Percentiles rank a stretch among this genome's conserved stretches.
Evolutionary conservation across 371 early-diverging fungal genomes (phyloP).

Genomic region (Actinomortierella wolfii): DNA sequence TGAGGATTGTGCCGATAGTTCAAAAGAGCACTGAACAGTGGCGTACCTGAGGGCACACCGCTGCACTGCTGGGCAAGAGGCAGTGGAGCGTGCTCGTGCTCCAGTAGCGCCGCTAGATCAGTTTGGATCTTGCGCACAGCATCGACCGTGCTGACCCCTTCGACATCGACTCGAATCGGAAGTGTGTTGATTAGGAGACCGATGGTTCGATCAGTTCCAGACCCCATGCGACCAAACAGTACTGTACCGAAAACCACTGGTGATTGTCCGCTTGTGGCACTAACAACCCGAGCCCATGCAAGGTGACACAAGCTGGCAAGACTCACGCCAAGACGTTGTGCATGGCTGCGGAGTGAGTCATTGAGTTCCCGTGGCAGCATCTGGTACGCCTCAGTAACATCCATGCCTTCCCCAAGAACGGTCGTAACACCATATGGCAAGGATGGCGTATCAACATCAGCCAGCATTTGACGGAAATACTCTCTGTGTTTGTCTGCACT

Average conservation of each 20-base stretch:
- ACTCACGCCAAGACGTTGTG: constrained; percentile 12
- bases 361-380: constrained; percentile 14
- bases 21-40: constrained; percentile 10
- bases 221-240: constrained; percentile 12
- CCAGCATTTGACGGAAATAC: constrained; percentile 14
- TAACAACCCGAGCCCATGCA: constrained; percentile 13
- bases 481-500: not conserved
- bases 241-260: constrained; percentile 12
- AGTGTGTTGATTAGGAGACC: constrained; percentile 18
- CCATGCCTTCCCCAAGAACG: constrained; percentile 2
- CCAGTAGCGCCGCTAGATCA: no score
- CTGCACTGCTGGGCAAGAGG: no score
- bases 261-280: constrained; percentile 1
- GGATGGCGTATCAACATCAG: constrained; percentile 13
- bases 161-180: constrained; percentile 15
- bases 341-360: constrained; percentile 9
- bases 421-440: constrained; percentile 15
- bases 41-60: constrained; percentile 2
- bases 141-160: constrained; percentile 5
- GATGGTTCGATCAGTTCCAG: constrained; percentile 1
- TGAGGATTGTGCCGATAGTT: constrained; percentile 26
- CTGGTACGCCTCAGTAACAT: not conserved
- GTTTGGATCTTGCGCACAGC: constrained; percentile 8
- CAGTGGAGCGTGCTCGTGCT: no score
- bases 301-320: constrained; percentile 17